These are phyloP conservation scores for Citrus australasica DNA, from an alignment of 345 rosid genomes.

Conservation along the genomic window DNA sequence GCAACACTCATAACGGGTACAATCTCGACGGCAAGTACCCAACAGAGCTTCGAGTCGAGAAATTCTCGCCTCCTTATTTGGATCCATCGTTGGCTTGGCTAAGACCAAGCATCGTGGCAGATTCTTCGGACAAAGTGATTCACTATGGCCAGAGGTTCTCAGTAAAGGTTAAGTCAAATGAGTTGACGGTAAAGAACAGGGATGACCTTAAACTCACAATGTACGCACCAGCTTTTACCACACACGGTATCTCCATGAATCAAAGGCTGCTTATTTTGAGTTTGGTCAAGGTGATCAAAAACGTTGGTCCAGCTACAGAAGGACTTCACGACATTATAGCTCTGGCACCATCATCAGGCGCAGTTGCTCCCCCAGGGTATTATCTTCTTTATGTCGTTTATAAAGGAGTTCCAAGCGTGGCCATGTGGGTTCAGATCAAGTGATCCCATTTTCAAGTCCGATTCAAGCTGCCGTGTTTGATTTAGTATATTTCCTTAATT, in stretches of 20 bases:
- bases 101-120: slow-evolving; percentile 33
- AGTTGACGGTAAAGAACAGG: neutral
- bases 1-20: slow-evolving; percentile 72
- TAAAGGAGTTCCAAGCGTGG: slow-evolving; percentile 49
- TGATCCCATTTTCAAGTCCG: neutral
- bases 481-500: neutral
- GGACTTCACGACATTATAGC: slow-evolving; percentile 19
- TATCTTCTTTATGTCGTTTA: slow-evolving; percentile 48
- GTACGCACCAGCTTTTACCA: slow-evolving; percentile 65
- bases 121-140: slow-evolving; percentile 5
- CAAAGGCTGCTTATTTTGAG: slow-evolving; percentile 47
- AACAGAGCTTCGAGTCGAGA: slow-evolving; percentile 66
- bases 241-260: slow-evolving; percentile 70
- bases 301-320: neutral
- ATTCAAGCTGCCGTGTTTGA: neutral
- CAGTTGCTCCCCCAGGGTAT: slow-evolving; percentile 57
- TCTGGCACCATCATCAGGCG: slow-evolving; percentile 38
- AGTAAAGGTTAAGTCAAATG: slow-evolving; percentile 21
- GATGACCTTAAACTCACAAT: slow-evolving; percentile 39
- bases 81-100: slow-evolving; percentile 26
- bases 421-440: slow-evolving; percentile 52
- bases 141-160: slow-evolving; percentile 23
- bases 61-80: slow-evolving; percentile 72
- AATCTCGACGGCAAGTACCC: slow-evolving; percentile 47
- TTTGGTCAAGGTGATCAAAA: slow-evolving; percentile 10